Percentiles rank a stretch among this genome's conserved stretches.
These are phyloP conservation scores for Suillus decipiens DNA, from an alignment of 768 basidiomycete species.

Conservation along the genomic window DNA sequence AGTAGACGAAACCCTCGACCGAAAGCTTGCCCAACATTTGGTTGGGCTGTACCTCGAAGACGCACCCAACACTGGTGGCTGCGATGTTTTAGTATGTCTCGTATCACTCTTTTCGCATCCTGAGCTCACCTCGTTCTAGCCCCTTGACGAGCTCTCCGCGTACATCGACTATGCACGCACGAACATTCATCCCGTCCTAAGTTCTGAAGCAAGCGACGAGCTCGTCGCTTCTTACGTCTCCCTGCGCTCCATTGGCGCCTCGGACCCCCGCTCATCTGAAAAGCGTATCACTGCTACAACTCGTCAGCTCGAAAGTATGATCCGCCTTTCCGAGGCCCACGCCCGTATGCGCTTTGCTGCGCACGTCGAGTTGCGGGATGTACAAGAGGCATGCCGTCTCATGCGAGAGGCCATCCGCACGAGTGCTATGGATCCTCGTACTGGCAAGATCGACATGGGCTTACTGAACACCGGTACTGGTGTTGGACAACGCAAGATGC, in stretches of 20 bases:
- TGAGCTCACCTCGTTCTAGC: slow-evolving; percentile 46
- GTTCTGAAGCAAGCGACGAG: slow-evolving; percentile 80
- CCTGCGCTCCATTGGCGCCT: slow-evolving; percentile 84
- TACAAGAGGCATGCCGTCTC: slow-evolving; percentile 88
- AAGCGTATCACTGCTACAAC: slow-evolving; percentile 98
- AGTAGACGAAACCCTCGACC: slow-evolving; percentile 86
- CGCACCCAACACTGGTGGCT: slow-evolving; percentile 59
- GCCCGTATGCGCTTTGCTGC: slow-evolving; percentile 93
- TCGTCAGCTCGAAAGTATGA: slow-evolving; percentile 95
- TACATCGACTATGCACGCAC: slow-evolving; percentile 94
- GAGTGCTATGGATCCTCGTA: slow-evolving; percentile 92
- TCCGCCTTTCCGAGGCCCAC: slow-evolving; percentile 94
- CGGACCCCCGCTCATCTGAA: slow-evolving; percentile 84
- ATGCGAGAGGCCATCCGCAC: slow-evolving; percentile 97
- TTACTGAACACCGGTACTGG: slow-evolving; percentile 93
- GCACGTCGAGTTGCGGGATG: slow-evolving; percentile 85
- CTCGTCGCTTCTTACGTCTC: slow-evolving; percentile 91
- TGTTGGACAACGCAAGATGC: slow-evolving; percentile 78
- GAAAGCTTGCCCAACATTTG: slow-evolving; percentile 87
- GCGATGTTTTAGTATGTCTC: slow-evolving; percentile 74
- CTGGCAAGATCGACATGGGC: slow-evolving; percentile 97
- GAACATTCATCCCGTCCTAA: slow-evolving; percentile 82
- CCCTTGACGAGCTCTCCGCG: slow-evolving; percentile 85
- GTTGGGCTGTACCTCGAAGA: slow-evolving; percentile 96
- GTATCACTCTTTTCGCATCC: background rate